Evolutionary conservation across 2,329 filamentous ascomycete genomes (phyloP), one percentile per base, ranked within the genome.

Genomic region (Phoma sp.): DNA sequence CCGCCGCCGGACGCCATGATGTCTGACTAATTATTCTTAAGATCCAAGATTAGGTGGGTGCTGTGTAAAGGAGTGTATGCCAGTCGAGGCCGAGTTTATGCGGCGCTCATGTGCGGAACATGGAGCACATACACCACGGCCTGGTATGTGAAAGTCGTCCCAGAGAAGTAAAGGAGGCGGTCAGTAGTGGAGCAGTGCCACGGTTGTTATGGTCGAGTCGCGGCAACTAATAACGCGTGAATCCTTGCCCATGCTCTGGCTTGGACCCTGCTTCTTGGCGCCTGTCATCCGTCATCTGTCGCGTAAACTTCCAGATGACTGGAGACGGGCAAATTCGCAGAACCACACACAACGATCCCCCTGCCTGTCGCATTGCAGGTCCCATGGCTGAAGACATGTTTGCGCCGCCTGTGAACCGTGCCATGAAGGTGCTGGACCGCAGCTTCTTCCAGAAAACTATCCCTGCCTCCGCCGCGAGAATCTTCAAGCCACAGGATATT

Each of bases 351-450:
- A 42, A 7, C 18, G 17, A n/a, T 23, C 11, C 14, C 25, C 46
- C 40, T 42, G 37, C 28, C 40, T 43, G 39, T 43, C 39, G 15
- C 25, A 30, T 34, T 37, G 14, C 36, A 36, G 29, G 9, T 28
- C 49, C 56, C 30, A 73, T 72, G 71, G 56, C 77, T 18, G 38
- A 50, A 57, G 66, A 69, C 45, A 86, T 87, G 83, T 91, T 96
- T 74, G 86, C 88, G 61, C 91, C 92, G 39, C 92, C 93, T 20
- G 81, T 92, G 55, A 88, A 93, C 66, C 89, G 90, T 74, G 87
- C 88, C 55, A 90, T 91, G 80, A 87, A 87, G 70, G 84, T 85
- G 42, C 85, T 99, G 60, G 93, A 99, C 78, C 87, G 91, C 62
- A 83, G 88, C 14, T 87, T 96, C 60, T 98, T 98, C 79, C 81